Conservation (phyloP, 345 rosid species). For the Streptanthus diversifolius region DNA sequence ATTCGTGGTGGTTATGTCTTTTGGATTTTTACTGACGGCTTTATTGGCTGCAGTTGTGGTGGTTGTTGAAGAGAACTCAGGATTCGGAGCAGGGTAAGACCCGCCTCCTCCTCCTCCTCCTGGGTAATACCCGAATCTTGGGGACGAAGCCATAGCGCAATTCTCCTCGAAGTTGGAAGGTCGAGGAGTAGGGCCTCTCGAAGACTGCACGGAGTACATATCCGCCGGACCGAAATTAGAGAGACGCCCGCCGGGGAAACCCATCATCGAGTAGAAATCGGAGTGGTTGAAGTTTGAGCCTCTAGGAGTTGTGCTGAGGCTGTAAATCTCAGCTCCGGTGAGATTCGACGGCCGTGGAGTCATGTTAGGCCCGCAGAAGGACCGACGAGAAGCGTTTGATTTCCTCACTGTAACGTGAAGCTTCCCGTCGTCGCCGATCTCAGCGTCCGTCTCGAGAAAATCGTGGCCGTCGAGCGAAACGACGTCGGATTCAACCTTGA, state of each 20-base stretch:
- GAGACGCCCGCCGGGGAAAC: conserved; percentile 63
- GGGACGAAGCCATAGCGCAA: conserved; percentile 51
- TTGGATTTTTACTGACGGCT: conserved; percentile 20
- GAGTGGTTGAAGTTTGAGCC: conserved; percentile 89
- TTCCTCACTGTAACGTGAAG: conserved; percentile 88
- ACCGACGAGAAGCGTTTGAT: conserved; percentile 77
- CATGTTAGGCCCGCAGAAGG: conserved; percentile 47
- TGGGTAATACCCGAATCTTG: conserved; percentile 78
- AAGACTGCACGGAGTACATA: conserved; percentile 69
- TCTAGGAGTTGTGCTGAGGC: conserved; percentile 87
- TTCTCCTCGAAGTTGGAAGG: conserved; percentile 87
- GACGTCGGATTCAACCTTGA: conserved; percentile 87
- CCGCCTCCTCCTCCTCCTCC: conserved; percentile 52
- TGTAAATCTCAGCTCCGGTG: conserved; percentile 92
- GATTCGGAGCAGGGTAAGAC: conserved; percentile 83
- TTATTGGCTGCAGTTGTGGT: conserved; percentile 37
- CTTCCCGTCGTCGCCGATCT: conserved; percentile 81
- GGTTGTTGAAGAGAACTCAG: conserved; percentile 53
- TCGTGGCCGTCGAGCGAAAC: conserved; percentile 80
- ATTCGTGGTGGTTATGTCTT: conserved; percentile 1
- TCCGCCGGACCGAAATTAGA: conserved; percentile 87
- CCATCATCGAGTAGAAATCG: conserved; percentile 89
- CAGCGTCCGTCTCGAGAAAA: conserved; percentile 80
- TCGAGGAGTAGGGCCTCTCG: conserved; percentile 73
- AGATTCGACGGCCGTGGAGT: conserved; percentile 95